Evolutionary conservation across 768 basidiomycete species (phyloP).

Genomic region (Crassisporium funariophilum): DNA sequence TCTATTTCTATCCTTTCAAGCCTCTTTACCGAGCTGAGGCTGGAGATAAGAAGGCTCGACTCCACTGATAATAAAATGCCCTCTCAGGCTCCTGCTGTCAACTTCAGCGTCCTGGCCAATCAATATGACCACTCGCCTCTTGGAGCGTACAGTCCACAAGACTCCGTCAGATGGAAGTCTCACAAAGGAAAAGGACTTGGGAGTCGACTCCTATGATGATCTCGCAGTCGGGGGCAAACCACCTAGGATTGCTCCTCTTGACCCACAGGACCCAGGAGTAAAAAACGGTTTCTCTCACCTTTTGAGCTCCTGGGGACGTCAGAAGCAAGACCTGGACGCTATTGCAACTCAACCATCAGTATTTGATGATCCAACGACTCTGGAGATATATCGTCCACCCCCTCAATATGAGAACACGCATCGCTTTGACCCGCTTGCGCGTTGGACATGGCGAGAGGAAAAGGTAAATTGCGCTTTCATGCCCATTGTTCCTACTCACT

Average conservation of each 20-base stretch:
- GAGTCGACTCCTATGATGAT: neutral
- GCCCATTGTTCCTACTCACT: neutral
- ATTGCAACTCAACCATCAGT: conserved; percentile 65
- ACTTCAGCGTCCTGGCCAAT: too few relatives aligned
- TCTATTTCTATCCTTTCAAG: too few relatives aligned
- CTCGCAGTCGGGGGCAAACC: conserved; percentile 5
- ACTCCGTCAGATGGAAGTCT: too few relatives aligned
- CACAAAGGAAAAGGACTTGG: too few relatives aligned
- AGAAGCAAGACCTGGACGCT: conserved; percentile 43
- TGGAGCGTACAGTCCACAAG: too few relatives aligned
- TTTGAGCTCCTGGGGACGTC: conserved; percentile 30
- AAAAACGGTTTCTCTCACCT: conserved; percentile 27
- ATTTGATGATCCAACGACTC: conserved; percentile 55
- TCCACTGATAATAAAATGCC: too few relatives aligned
- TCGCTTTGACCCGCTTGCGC: conserved; percentile 63
- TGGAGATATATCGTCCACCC: conserved; percentile 55
- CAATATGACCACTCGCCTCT: too few relatives aligned
- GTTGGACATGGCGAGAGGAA: conserved; percentile 77
- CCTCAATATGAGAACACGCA: conserved; percentile 60
- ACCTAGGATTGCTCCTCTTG: conserved; percentile 32
- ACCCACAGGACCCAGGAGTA: conserved; percentile 23
- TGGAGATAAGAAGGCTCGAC: too few relatives aligned
- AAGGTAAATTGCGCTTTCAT: conserved; percentile 34
- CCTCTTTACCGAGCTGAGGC: too few relatives aligned
- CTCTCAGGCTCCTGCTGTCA: too few relatives aligned